Conservation (phyloP, 1,139 yeast species). For the Hanseniaspora sp. region DNA sequence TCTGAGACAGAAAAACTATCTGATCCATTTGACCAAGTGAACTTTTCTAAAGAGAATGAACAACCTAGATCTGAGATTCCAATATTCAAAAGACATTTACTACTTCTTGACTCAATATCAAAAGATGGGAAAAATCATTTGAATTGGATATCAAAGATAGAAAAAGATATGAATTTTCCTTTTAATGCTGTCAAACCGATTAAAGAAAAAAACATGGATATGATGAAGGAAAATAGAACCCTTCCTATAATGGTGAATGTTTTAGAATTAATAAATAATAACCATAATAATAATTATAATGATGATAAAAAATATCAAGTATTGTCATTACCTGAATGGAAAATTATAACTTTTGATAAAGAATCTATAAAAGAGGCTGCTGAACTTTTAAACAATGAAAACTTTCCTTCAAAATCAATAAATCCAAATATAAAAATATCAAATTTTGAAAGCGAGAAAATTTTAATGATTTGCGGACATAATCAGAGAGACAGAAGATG, state of each 20-base stretch:
- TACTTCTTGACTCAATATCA: constrained; percentile 20
- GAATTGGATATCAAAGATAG: constrained; percentile 22
- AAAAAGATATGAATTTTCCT: constrained; percentile 19
- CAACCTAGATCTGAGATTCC: constrained; percentile 19
- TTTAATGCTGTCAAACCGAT: constrained; percentile 18
- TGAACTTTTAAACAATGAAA: constrained; percentile 16
- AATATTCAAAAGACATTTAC: constrained; percentile 21
- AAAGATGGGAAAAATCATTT: constrained; percentile 14
- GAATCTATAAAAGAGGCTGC: not conserved
- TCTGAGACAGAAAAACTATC: not conserved
- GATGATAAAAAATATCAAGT: not conserved
- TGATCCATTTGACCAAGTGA: not conserved
- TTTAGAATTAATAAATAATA: constrained; percentile 16
- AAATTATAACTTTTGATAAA: not conserved
- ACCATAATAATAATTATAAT: no score
- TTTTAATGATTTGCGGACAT: constrained; percentile 24
- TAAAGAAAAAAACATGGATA: constrained; percentile 3
- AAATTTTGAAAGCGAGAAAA: not conserved
- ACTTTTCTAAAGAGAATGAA: not conserved
- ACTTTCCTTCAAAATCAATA: constrained; percentile 1
- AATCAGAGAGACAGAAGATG: constrained; percentile 24
- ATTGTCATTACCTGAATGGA: constrained; percentile 5
- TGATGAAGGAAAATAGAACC: constrained; percentile 18
- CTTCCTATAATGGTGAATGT: constrained; percentile 21
- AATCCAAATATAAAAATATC: not conserved